Evolutionary conservation across 768 basidiomycete species (phyloP).

Genomic region (Agrocybe chaxingu): DNA sequence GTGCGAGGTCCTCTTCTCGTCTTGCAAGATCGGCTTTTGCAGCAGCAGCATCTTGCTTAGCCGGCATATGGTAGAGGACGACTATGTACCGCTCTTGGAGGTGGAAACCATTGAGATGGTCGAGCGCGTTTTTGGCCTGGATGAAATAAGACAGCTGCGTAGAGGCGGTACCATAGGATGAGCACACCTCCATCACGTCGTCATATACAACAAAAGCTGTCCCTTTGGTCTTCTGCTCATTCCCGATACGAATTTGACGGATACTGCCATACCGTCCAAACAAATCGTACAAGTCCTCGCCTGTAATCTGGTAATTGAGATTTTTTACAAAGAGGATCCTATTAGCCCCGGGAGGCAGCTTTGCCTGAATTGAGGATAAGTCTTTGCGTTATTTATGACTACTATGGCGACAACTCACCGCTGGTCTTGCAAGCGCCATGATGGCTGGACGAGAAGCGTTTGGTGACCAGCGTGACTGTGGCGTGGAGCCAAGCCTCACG

Average conservation of each 20-base stretch:
- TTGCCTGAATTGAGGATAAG: conserved; percentile 45
- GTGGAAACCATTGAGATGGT: conserved; percentile 97
- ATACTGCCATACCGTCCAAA: conserved; percentile 98
- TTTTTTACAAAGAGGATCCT: conserved; percentile 93
- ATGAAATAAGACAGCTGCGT: conserved; percentile 9
- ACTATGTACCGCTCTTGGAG: conserved; percentile 98
- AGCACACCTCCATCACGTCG: conserved; percentile 89
- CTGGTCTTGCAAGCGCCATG: conserved; percentile 72
- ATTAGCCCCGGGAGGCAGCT: conserved; percentile 90
- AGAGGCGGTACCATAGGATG: background rate
- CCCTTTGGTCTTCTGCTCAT: conserved; percentile 87
- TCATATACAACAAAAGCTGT: conserved; percentile 97
- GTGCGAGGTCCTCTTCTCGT: conserved; percentile 85
- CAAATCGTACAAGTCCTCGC: conserved; percentile 93
- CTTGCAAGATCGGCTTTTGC: conserved; percentile 90
- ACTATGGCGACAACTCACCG: conserved; percentile 39
- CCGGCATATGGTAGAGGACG: conserved; percentile 95
- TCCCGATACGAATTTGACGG: conserved; percentile 92
- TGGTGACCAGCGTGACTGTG: background rate
- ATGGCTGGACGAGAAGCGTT: background rate
- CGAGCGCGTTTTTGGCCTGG: conserved; percentile 94
- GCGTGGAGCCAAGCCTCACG: background rate
- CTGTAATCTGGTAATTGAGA: conserved; percentile 87
- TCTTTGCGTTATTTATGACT: background rate
- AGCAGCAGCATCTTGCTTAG: conserved; percentile 92